Evolutionary conservation across 768 basidiomycete species (phyloP).

Genomic region (Termitomyces sp.): DNA sequence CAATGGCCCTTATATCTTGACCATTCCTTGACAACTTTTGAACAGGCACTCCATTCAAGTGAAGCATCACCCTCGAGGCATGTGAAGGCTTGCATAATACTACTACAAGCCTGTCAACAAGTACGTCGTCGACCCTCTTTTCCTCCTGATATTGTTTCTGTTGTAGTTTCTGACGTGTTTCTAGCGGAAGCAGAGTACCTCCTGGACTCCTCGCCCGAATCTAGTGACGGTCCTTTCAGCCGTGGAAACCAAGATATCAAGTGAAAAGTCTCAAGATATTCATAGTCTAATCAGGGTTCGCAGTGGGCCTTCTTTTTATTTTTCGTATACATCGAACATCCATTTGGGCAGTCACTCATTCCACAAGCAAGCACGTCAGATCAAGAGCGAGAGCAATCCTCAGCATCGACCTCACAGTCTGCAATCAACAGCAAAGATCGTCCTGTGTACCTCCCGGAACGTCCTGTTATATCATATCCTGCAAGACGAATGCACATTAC

Average conservation of each 20-base stretch:
- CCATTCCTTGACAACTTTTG: not conserved
- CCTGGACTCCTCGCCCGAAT: constrained; percentile 38
- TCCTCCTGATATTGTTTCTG: not conserved
- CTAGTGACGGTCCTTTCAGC: constrained; percentile 28
- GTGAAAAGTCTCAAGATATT: constrained; percentile 23
- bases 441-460: constrained; percentile 3
- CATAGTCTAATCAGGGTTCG: constrained; percentile 52
- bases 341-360: constrained; percentile 39
- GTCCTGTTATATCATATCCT: constrained; percentile 5
- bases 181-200: constrained; percentile 35
- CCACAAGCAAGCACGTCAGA: constrained; percentile 10
- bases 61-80: constrained; percentile 20
- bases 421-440: constrained; percentile 1
- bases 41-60: constrained; percentile 27
- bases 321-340: constrained; percentile 31
- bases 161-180: not conserved
- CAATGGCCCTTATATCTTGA: constrained; percentile 1
- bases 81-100: constrained; percentile 29
- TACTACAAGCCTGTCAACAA: constrained; percentile 38
- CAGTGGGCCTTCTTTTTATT: constrained; percentile 36
- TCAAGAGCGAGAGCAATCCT: constrained; percentile 8
- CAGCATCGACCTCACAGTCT: not conserved
- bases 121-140: constrained; percentile 21
- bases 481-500: constrained; percentile 11
- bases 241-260: constrained; percentile 20